Conservation (phyloP, 306 rosid genomes). For the Cicer yamashitae region DNA sequence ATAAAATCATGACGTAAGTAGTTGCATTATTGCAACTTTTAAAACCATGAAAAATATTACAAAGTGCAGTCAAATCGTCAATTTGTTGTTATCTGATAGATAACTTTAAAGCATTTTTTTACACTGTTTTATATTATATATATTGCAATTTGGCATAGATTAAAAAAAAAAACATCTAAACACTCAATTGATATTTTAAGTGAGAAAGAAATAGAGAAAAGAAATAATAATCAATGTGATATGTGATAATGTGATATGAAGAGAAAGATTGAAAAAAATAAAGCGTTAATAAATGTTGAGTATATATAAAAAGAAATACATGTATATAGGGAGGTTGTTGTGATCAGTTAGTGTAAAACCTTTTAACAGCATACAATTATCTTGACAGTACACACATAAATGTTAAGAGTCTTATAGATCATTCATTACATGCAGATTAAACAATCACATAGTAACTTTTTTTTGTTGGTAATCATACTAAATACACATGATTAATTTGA, state of each 20-base stretch:
- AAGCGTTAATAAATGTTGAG: too few species aligned
- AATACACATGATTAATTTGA: too few species aligned
- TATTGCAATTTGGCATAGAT: background rate
- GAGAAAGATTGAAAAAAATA: too few species aligned
- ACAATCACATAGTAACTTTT: background rate
- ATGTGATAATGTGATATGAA: too few species aligned
- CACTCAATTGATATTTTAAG: too few species aligned
- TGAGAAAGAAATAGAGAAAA: too few species aligned
- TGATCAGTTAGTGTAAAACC: slow-evolving; percentile 15
- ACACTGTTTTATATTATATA: slow-evolving; percentile 14
- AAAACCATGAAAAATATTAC: slow-evolving; percentile 33
- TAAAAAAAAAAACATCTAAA: background rate
- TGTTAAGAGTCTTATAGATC: background rate
- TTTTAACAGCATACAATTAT: background rate
- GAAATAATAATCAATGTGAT: too few species aligned
- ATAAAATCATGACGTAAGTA: background rate
- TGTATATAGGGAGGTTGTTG: slow-evolving; percentile 7
- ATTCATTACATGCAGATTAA: background rate
- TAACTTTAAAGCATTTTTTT: slow-evolving; percentile 2
- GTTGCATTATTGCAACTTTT: slow-evolving; percentile 51
- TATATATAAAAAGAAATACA: background rate
- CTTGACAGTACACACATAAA: background rate
- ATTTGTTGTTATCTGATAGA: slow-evolving; percentile 28
- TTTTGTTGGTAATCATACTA: background rate
- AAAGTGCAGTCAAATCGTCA: slow-evolving; percentile 48